Percentiles rank a stretch among this genome's conserved stretches.
Conservation (phyloP, 352 stramenopile species). For the Pythium folliculosum region DNA sequence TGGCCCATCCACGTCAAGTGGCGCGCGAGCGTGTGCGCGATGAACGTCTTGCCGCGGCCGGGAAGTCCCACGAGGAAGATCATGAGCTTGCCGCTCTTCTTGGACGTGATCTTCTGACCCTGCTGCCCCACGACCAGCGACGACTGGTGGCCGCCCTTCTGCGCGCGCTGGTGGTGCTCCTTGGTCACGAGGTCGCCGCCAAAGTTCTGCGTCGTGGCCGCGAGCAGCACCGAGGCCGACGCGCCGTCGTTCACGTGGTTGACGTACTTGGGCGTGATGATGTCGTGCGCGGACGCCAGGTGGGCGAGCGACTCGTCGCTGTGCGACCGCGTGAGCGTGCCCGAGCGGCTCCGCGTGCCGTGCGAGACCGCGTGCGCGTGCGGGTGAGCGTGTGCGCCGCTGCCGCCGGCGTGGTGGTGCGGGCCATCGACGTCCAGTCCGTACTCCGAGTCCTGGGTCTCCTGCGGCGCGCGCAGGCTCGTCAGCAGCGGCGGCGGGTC, state of each 20-base stretch:
- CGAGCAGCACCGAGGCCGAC: constrained; percentile 72
- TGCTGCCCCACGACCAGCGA: constrained; percentile 45
- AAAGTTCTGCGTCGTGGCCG: constrained; percentile 85
- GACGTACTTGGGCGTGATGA: constrained; percentile 61
- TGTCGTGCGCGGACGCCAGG: constrained; percentile 1
- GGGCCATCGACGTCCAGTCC: constrained; percentile 50
- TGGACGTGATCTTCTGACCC: constrained; percentile 38
- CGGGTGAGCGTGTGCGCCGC: constrained; percentile 34
- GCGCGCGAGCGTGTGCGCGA: constrained; percentile 76
- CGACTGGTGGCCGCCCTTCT: constrained; percentile 74
- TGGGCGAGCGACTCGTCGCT: constrained; percentile 69
- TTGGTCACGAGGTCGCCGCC: constrained; percentile 80
- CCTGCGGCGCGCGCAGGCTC: constrained; percentile 46
- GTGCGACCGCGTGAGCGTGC: constrained; percentile 68
- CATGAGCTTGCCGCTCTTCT: constrained; percentile 69
- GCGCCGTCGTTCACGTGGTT: constrained; percentile 70
- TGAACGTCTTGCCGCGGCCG: constrained; percentile 84
- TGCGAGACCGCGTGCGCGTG: constrained; percentile 36
- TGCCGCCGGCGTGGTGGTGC: not conserved
- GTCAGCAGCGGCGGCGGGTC: constrained; percentile 35
- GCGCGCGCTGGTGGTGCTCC: constrained; percentile 69
- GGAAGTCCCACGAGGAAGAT: constrained; percentile 81
- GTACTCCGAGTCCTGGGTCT: constrained; percentile 72
- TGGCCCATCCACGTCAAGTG: constrained; percentile 89
- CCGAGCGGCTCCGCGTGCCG: constrained; percentile 41